Evolutionary conservation across 176 grass and related monocot genomes (phyloP).

Genomic region (Lolium perenne): DNA sequence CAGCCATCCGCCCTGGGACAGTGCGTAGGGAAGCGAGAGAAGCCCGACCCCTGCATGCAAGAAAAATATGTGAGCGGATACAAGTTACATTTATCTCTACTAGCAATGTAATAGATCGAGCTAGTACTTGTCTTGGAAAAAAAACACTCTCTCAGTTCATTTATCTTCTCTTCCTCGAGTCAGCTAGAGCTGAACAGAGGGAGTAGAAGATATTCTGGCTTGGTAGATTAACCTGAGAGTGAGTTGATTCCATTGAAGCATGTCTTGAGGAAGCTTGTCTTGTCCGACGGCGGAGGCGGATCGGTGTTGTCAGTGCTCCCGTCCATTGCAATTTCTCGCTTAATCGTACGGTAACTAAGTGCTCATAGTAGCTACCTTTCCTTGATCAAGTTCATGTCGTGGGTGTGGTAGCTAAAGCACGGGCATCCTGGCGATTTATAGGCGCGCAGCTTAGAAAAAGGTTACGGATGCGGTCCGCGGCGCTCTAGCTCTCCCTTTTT

Average conservation of each 20-base stretch:
- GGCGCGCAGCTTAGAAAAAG: not conserved
- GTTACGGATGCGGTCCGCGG: no score
- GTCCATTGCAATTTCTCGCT: not conserved
- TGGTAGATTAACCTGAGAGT: conserved; percentile 42
- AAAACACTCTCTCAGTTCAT: no score
- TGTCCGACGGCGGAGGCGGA: not conserved
- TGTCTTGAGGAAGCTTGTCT: conserved; percentile 51
- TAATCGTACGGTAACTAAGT: not conserved
- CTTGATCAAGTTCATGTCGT: not conserved
- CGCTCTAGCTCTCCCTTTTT: no score
- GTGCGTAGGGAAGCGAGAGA: conserved; percentile 57
- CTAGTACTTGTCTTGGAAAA: no score
- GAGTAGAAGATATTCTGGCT: not conserved
- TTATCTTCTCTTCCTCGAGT: no score
- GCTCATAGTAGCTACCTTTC: not conserved
- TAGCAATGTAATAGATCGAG: not conserved
- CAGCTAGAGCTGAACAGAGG: no score
- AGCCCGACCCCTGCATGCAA: conserved; percentile 54
- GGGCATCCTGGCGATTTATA: conserved; percentile 15
- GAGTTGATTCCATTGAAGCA: conserved; percentile 61
- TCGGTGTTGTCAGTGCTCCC: not conserved
- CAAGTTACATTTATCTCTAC: not conserved
- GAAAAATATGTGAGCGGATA: not conserved
- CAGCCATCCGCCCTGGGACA: conserved; percentile 57
- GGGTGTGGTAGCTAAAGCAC: not conserved